These are phyloP conservation scores for Penicillium tannophilum DNA, from an alignment of 495 filamentous ascomycete species.

Conservation along the genomic window DNA sequence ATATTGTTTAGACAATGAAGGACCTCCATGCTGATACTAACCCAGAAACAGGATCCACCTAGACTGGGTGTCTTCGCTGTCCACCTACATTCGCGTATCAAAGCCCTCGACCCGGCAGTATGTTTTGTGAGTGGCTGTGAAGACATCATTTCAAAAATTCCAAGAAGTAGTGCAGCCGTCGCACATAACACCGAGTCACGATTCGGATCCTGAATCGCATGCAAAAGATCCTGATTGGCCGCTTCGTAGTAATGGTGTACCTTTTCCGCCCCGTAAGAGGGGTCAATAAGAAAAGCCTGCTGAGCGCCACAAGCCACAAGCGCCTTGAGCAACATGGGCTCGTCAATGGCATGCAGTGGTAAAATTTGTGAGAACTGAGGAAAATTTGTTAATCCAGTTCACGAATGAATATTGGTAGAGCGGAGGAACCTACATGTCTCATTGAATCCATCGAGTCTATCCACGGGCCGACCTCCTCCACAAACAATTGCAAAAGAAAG, in stretches of 20 bases:
- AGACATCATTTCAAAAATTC: conserved; percentile 91
- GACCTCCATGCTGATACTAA: conserved; percentile 89
- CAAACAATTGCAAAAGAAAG: conserved; percentile 84
- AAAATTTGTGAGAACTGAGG: conserved; percentile 72
- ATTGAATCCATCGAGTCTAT: conserved; percentile 89
- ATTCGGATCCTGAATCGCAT: conserved; percentile 74
- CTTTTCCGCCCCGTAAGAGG: conserved; percentile 72
- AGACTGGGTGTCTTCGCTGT: conserved; percentile 77
- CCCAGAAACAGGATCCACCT: conserved; percentile 91
- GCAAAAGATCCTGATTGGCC: conserved; percentile 72
- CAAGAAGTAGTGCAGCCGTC: conserved; percentile 83
- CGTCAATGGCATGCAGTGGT: conserved; percentile 76
- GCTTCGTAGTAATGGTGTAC: conserved; percentile 81
- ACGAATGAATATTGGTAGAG: neutral
- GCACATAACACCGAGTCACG: conserved; percentile 85
- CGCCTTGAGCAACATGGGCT: conserved; percentile 91
- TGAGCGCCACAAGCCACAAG: conserved; percentile 87
- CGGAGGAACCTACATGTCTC: conserved; percentile 66
- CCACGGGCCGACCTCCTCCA: conserved; percentile 89
- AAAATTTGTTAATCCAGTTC: neutral
- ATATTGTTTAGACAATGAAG: conserved; percentile 84
- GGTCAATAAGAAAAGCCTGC: conserved; percentile 72
- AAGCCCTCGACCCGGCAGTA: conserved; percentile 79
- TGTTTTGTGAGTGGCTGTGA: conserved; percentile 81
- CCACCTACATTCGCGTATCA: conserved; percentile 93